These are phyloP conservation scores for Monarda citriodora DNA, from an alignment of 305 asterid species.

Conservation along the genomic window DNA sequence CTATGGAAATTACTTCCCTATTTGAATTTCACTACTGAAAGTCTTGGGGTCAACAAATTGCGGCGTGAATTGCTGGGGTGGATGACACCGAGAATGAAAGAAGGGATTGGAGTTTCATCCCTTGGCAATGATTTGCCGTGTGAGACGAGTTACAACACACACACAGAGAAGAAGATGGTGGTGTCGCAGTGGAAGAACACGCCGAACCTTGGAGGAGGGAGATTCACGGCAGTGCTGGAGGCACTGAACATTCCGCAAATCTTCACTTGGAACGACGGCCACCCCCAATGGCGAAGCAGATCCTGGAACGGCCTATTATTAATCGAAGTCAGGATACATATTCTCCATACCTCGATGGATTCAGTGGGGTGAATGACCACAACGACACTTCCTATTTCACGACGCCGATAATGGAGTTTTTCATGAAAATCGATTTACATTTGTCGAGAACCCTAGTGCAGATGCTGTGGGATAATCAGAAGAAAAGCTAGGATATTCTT, in stretches of 20 bases:
- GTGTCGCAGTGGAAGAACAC: conserved; percentile 34
- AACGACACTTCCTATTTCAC: conserved; percentile 27
- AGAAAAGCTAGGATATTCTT: conserved; percentile 23
- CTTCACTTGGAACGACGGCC: conserved; percentile 33
- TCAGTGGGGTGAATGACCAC: conserved; percentile 21
- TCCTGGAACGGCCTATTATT: conserved; percentile 50
- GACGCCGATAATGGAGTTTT: conserved; percentile 19
- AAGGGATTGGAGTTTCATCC: too few species aligned
- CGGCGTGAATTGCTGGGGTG: too few species aligned
- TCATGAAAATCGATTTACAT: conserved; percentile 27
- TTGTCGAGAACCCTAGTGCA: conserved; percentile 19
- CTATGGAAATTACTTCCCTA: too few species aligned
- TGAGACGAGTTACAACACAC: too few species aligned
- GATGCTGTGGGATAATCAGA: conserved; percentile 25
- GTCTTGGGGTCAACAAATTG: too few species aligned
- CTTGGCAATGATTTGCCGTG: too few species aligned
- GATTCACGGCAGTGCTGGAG: conserved; percentile 32
- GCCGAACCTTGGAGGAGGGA: conserved; percentile 28
- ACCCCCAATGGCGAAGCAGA: conserved; percentile 45
- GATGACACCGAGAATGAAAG: too few species aligned
- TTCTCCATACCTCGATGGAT: conserved; percentile 35
- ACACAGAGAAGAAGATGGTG: conserved; percentile 22
- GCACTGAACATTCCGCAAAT: conserved; percentile 28
- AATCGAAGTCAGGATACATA: conserved; percentile 43
- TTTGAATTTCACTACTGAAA: too few species aligned